A percentile compares a stretch with the other conserved stretches of the same genome.
These are phyloP conservation scores for Saraca asoca DNA, from an alignment of 331 rosid genomes.

Conservation along the genomic window DNA sequence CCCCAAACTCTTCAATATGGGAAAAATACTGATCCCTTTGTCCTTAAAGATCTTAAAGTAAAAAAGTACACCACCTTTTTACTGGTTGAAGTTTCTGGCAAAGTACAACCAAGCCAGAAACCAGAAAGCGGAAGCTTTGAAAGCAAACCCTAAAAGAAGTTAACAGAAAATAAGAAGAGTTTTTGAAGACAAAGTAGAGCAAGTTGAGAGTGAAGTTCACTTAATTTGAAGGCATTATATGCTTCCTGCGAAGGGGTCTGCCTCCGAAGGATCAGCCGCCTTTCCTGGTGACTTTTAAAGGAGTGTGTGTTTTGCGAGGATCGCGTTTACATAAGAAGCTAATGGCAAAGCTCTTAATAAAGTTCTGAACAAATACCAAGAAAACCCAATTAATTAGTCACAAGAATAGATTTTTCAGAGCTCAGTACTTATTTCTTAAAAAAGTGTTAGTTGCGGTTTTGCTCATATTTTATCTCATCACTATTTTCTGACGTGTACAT, in stretches of 20 bases:
- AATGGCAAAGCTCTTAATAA: slow-evolving; percentile 39
- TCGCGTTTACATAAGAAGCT: slow-evolving; percentile 35
- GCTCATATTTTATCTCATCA: no score
- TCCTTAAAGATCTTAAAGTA: neutral
- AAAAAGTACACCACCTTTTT: no score
- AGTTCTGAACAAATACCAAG: slow-evolving; percentile 49
- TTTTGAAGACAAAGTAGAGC: slow-evolving; percentile 24
- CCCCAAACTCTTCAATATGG: slow-evolving; percentile 2
- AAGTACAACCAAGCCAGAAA: no score
- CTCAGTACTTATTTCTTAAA: no score
- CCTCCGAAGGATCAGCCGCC: slow-evolving; percentile 91
- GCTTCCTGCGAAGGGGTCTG: slow-evolving; percentile 73
- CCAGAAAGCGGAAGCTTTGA: slow-evolving; percentile 16
- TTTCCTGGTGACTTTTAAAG: slow-evolving; percentile 70
- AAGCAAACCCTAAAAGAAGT: slow-evolving; percentile 32
- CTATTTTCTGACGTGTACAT: no score
- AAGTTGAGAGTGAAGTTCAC: slow-evolving; percentile 41
- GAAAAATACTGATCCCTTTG: neutral
- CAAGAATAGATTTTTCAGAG: slow-evolving; percentile 32
- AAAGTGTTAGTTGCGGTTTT: no score
- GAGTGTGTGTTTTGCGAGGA: slow-evolving; percentile 56
- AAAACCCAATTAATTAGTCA: slow-evolving; percentile 45
- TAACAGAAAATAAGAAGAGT: slow-evolving; percentile 15
- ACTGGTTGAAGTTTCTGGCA: no score
- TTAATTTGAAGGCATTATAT: slow-evolving; percentile 71